Evolutionary conservation across 371 early-diverging fungal species (phyloP), one percentile per base, ranked within the genome.

Genomic region (Mortierella sp.): DNA sequence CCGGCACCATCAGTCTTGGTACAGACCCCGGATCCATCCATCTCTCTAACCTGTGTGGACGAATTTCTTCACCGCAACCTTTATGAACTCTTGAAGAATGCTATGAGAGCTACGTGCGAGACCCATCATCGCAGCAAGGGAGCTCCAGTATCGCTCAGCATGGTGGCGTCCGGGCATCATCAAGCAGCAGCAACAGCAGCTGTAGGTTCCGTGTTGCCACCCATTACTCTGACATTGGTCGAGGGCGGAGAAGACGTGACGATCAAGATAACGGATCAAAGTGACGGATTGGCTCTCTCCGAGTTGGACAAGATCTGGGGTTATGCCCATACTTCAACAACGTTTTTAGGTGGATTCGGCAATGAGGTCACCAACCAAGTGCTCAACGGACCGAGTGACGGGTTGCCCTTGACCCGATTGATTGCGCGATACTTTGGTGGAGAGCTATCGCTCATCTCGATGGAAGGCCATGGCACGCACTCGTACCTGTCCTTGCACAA

Each of bases 401-500:
- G 81, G 14, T 70, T 79, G 64, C 84, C 78, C 19, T 65, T 68
- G 61, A 84, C 64, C 34, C 70, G 83, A 18, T 23, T 68, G 57
- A 80, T 67, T 31, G 80, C 52, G 23, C 53, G 71, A 34, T 91
- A 91, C 72, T 92, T 89, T 79, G 92, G 92, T 31, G 93, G 93
- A 30, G 91, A 91, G 45, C 67, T 93, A 27, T 86, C 87, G 26
- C 72, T 86, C 16, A 83, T 90, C 13, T 87, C 89, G 1, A 88
- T 89, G 78, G 91, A 93, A 43, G 91, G 91, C 7, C 82, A 89
- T 43, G 93, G 93, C n/a, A 87, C 92, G 2, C 91, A 91, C 41
- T 81, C 88, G 34, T 93, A 89, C 57, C 76, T 93, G 19, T 88
- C 91, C 28, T 65, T 93, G 48, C 88, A 84, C 54, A 85, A 90